phyloP scores from a whole-genome alignment of 2,329 filamentous ascomycete species.

The Cadophora luteo-olivacea region DNA sequence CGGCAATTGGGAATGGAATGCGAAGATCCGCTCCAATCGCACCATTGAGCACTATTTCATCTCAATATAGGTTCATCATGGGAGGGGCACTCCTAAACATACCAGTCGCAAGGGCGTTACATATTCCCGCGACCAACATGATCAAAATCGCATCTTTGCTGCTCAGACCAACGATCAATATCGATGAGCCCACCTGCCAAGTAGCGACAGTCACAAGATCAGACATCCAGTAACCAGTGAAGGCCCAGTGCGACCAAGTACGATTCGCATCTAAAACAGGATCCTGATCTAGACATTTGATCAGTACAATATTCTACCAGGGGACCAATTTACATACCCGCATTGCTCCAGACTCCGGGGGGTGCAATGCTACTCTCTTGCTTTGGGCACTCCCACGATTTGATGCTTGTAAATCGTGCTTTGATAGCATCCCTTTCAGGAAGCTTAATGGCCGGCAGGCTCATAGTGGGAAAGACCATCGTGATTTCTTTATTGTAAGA shows the following conservation, averaged over 20 bases:
- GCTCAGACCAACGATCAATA: constrained; percentile 1
- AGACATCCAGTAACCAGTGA: neutral
- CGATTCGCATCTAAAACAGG: neutral
- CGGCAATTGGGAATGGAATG: neutral
- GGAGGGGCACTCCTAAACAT: neutral
- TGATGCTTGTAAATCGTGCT: neutral
- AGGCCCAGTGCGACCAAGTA: neutral
- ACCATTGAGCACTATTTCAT: neutral
- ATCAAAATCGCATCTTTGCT: neutral
- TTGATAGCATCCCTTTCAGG: neutral
- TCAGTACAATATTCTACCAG: neutral
- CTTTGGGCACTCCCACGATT: neutral
- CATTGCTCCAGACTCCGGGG: neutral
- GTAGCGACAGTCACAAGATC: constrained; percentile 1
- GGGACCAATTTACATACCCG: neutral
- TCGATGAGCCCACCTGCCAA: neutral
- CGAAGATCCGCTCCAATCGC: neutral
- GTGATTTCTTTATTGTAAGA: too few species aligned
- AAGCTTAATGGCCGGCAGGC: neutral
- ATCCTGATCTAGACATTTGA: neutral
- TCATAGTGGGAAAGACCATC: too few species aligned
- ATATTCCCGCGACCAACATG: neutral
- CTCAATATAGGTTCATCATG: constrained; percentile 1
- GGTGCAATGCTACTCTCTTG: constrained; percentile 7
- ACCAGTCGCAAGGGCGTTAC: neutral